phyloP scores from a whole-genome alignment of 805 yeast species.

The Scheffersomyces amazonensis region DNA sequence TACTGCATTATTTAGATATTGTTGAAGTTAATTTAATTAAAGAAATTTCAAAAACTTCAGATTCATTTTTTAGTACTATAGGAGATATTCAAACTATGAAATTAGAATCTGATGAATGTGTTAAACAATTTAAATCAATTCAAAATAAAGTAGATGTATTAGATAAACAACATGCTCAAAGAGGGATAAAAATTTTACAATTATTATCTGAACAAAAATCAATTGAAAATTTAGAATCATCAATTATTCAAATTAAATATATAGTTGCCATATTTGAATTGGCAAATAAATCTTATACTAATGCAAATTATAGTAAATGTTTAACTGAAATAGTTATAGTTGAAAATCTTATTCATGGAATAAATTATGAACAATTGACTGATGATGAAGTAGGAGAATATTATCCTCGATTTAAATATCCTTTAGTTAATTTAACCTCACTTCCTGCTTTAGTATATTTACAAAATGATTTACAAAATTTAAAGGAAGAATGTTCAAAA shows the following conservation, averaged over 20 bases:
- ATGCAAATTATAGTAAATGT: slow-evolving; percentile 50
- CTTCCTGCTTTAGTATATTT: slow-evolving; percentile 52
- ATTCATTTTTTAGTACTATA: slow-evolving; percentile 79
- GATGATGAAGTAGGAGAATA: slow-evolving; percentile 12
- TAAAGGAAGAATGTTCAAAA: slow-evolving; percentile 66
- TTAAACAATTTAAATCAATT: slow-evolving; percentile 46
- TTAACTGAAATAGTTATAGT: slow-evolving; percentile 56
- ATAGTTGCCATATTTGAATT: slow-evolving; percentile 20
- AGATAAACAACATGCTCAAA: slow-evolving; percentile 47
- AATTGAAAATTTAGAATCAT: slow-evolving; percentile 60
- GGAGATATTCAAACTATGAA: slow-evolving; percentile 72
- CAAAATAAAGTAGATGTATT: slow-evolving; percentile 41
- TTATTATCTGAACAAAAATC: slow-evolving; percentile 54
- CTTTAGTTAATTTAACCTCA: slow-evolving; percentile 37
- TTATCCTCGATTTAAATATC: slow-evolving; percentile 24
- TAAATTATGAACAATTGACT: slow-evolving; percentile 10
- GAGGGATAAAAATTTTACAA: slow-evolving; percentile 50
- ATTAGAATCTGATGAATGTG: slow-evolving; percentile 49
- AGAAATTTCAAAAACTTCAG: slow-evolving; percentile 82
- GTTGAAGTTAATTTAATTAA: slow-evolving; percentile 78
- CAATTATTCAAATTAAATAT: slow-evolving; percentile 52
- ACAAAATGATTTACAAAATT: slow-evolving; percentile 49
- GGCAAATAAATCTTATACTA: slow-evolving; percentile 40
- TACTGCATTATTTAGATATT: slow-evolving; percentile 79
- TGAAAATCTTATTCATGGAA: slow-evolving; percentile 49